phyloP scores from a whole-genome alignment of 2,329 filamentous ascomycete genomes.

The Alternaria ventricosa region DNA sequence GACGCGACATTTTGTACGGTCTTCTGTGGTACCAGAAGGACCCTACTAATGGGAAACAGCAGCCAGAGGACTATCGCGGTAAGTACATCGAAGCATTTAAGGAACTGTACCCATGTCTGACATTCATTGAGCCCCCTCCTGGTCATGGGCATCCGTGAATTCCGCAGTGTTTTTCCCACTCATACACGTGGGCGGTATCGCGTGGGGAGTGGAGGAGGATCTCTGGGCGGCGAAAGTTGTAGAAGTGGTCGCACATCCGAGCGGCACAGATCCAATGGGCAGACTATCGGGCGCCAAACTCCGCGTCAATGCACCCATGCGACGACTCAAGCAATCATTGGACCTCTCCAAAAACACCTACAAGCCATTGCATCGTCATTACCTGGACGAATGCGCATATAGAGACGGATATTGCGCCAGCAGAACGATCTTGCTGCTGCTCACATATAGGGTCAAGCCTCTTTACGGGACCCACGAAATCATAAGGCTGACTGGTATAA shows the following conservation, averaged over 20 bases:
- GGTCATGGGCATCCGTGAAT: background rate
- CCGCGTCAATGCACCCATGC: background rate
- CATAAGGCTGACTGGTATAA: background rate
- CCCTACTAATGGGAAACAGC: rapidly evolving
- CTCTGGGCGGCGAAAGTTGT: background rate
- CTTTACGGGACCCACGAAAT: background rate
- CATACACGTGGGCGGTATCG: background rate
- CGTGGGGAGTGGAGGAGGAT: background rate
- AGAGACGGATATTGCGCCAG: background rate
- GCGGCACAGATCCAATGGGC: background rate
- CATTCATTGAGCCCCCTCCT: background rate
- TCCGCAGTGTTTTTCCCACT: background rate
- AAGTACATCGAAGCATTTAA: background rate
- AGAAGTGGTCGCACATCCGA: background rate
- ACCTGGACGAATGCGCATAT: background rate
- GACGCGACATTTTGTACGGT: background rate
- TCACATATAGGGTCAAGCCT: background rate
- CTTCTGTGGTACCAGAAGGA: background rate
- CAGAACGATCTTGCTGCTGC: background rate
- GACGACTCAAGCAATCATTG: background rate
- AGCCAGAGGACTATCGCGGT: background rate
- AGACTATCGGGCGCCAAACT: background rate
- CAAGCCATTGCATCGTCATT: background rate
- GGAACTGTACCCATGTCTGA: background rate
- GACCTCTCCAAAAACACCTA: background rate